Evolutionary conservation across 495 filamentous ascomycete species (phyloP).

Genomic region (Penicillium simplicissimum): DNA sequence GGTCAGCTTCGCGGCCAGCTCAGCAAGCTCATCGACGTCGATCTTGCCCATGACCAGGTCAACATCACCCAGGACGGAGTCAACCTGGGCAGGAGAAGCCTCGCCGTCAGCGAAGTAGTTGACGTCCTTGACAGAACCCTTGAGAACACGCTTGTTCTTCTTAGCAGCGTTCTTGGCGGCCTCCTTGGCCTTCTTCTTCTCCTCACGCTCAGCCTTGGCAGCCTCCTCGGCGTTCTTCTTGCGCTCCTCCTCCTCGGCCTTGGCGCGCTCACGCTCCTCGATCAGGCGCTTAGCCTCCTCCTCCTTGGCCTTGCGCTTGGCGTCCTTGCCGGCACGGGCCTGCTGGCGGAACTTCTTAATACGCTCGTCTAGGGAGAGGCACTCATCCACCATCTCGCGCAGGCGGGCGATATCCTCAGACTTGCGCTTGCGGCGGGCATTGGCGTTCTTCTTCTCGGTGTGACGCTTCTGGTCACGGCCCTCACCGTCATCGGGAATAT

Average conservation of each 20-base stretch:
- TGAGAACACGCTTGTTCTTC: conserved; percentile 98
- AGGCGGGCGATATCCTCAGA: conserved; percentile 91
- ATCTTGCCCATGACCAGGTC: conserved; percentile 89
- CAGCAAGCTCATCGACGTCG: conserved; percentile 83
- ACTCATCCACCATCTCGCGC: conserved; percentile 84
- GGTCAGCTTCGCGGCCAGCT: conserved; percentile 72
- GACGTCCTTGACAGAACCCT: conserved; percentile 88
- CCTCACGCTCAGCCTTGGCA: conserved; percentile 76
- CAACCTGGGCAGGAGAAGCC: conserved; percentile 70
- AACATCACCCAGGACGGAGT: conserved; percentile 79
- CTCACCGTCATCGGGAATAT: conserved; percentile 97
- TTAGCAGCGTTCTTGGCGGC: conserved; percentile 96
- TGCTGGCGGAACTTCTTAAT: conserved; percentile 96
- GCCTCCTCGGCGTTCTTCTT: conserved; percentile 82
- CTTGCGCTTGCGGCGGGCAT: conserved; percentile 98
- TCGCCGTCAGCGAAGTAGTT: conserved; percentile 78
- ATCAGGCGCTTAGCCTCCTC: conserved; percentile 80
- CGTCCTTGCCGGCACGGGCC: conserved; percentile 89
- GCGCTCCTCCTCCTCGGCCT: conserved; percentile 73
- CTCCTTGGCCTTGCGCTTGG: conserved; percentile 86
- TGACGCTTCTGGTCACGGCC: conserved; percentile 98
- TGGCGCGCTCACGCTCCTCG: conserved; percentile 76
- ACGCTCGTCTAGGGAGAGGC: conserved; percentile 78
- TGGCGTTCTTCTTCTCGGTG: conserved; percentile 96
- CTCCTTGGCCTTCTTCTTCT: conserved; percentile 95